A percentile compares a stretch with the other conserved stretches of the same genome.
Evolutionary conservation across 495 filamentous ascomycete species (phyloP).

Genomic region (Copromyces sp.): DNA sequence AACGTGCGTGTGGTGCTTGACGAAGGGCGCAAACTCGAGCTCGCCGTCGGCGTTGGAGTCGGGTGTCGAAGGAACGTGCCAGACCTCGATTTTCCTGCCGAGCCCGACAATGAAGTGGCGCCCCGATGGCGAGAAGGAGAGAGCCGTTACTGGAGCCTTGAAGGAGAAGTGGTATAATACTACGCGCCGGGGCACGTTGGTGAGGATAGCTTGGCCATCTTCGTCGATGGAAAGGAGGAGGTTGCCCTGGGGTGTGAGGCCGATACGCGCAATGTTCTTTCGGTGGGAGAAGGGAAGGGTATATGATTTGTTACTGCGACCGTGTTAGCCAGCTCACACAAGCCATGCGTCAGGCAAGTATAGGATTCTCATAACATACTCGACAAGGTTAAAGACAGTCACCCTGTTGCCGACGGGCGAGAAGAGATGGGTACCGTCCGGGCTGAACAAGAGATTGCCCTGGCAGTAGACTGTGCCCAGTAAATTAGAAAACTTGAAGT

Average conservation of each 20-base stretch:
- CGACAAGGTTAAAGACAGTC: slow-evolving; percentile 88
- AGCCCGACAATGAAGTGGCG: slow-evolving; percentile 79
- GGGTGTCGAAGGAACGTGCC: slow-evolving; percentile 86
- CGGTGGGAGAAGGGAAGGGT: slow-evolving; percentile 92
- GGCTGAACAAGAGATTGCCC: slow-evolving; percentile 93
- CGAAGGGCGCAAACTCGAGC: slow-evolving; percentile 89
- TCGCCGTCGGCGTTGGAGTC: slow-evolving; percentile 68
- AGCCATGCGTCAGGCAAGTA: slow-evolving; percentile 7
- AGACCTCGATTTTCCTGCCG: slow-evolving; percentile 79
- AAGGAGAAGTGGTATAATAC: slow-evolving; percentile 91
- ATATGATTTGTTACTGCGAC: slow-evolving; percentile 78
- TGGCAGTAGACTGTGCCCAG: slow-evolving; percentile 95
- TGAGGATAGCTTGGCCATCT: slow-evolving; percentile 86
- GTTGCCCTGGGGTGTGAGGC: slow-evolving; percentile 80
- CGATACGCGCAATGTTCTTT: slow-evolving; percentile 80
- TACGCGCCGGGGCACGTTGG: slow-evolving; percentile 75
- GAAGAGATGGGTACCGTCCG: slow-evolving; percentile 87
- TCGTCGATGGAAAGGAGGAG: slow-evolving; percentile 87
- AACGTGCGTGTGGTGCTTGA: slow-evolving; percentile 72
- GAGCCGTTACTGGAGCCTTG: slow-evolving; percentile 66
- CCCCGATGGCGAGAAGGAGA: slow-evolving; percentile 87
- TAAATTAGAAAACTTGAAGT: slow-evolving; percentile 94
- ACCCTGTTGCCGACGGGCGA: slow-evolving; percentile 97
- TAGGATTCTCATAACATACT: slow-evolving; percentile 45
- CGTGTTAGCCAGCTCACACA: slow-evolving; percentile 17